These are phyloP conservation scores for Alopecurus myosuroides DNA, from an alignment of 176 grass and related monocot species.

Conservation along the genomic window DNA sequence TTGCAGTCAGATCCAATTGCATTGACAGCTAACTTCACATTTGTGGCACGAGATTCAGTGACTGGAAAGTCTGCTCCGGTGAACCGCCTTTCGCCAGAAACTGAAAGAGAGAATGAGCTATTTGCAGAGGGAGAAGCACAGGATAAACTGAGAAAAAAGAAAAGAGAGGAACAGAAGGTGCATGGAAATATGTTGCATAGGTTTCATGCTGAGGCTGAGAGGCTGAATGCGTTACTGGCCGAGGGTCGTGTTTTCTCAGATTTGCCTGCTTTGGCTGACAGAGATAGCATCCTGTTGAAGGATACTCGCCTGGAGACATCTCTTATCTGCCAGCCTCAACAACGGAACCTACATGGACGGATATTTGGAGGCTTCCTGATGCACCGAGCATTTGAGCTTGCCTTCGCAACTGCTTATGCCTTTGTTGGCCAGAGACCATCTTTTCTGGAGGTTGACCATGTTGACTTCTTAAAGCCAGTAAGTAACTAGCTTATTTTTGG, in stretches of 20 bases:
- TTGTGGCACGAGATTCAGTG: slow-evolving; percentile 78
- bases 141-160: slow-evolving; percentile 79
- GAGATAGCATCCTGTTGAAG: slow-evolving; percentile 75
- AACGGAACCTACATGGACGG: slow-evolving; percentile 78
- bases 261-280: slow-evolving; percentile 82
- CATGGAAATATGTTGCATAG: slow-evolving; percentile 42
- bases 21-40: slow-evolving; percentile 87
- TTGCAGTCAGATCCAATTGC: slow-evolving; percentile 39
- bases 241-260: slow-evolving; percentile 91
- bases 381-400: slow-evolving; percentile 92
- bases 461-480: slow-evolving; percentile 96
- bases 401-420: slow-evolving; percentile 91
- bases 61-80: slow-evolving; percentile 86
- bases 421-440: slow-evolving; percentile 78
- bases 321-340: slow-evolving; percentile 89
- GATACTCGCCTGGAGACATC: slow-evolving; percentile 78
- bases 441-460: slow-evolving; percentile 97
- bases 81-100: slow-evolving; percentile 82
- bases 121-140: slow-evolving; percentile 59
- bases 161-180: slow-evolving; percentile 71
- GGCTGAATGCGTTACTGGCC: slow-evolving; percentile 48
- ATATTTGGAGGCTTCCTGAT: slow-evolving; percentile 99
- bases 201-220: slow-evolving; percentile 48
- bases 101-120: slow-evolving; percentile 62
- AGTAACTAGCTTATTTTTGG: slow-evolving; percentile 29